A percentile compares a stretch with the other conserved stretches of the same genome.
Conservation (phyloP, 352 stramenopile species). For the Pythium chondricola region DNA sequence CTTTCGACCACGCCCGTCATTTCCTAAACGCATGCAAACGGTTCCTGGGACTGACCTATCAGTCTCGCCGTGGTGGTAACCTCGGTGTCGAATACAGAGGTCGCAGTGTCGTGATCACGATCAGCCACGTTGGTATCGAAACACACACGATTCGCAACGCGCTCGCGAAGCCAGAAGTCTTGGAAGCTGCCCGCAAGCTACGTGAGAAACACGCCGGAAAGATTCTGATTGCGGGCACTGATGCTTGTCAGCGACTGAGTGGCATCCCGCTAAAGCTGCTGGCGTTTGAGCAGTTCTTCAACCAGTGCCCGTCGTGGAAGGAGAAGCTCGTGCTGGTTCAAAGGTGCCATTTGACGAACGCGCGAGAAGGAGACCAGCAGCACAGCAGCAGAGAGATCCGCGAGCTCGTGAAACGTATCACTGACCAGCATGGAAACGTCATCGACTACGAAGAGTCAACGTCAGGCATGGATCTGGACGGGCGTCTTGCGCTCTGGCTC, state of each 20-base stretch:
- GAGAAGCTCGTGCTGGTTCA: constrained; percentile 95
- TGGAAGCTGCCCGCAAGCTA: constrained; percentile 68
- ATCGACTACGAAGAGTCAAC: constrained; percentile 88
- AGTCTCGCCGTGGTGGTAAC: constrained; percentile 89
- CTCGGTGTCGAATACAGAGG: constrained; percentile 94
- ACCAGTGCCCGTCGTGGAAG: constrained; percentile 93
- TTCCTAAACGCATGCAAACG: constrained; percentile 97
- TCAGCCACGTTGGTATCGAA: constrained; percentile 97
- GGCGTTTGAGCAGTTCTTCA: constrained; percentile 95
- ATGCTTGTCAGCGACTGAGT: constrained; percentile 92
- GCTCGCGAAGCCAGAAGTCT: constrained; percentile 57
- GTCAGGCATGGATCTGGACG: constrained; percentile 78
- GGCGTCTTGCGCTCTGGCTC: constrained; percentile 91
- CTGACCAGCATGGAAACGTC: constrained; percentile 54
- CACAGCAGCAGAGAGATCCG: constrained; percentile 83
- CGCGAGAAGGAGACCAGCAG: constrained; percentile 88
- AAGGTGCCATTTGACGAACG: constrained; percentile 83
- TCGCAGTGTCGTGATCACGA: constrained; percentile 95
- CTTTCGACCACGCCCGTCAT: constrained; percentile 97
- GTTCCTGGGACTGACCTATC: constrained; percentile 90
- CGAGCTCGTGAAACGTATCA: constrained; percentile 79
- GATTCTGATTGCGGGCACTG: constrained; percentile 89
- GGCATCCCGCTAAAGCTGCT: constrained; percentile 94
- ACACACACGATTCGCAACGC: constrained; percentile 53
- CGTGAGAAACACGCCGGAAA: constrained; percentile 90